Conservation (phyloP, 306 rosid species). For the Prunus salicina region DNA sequence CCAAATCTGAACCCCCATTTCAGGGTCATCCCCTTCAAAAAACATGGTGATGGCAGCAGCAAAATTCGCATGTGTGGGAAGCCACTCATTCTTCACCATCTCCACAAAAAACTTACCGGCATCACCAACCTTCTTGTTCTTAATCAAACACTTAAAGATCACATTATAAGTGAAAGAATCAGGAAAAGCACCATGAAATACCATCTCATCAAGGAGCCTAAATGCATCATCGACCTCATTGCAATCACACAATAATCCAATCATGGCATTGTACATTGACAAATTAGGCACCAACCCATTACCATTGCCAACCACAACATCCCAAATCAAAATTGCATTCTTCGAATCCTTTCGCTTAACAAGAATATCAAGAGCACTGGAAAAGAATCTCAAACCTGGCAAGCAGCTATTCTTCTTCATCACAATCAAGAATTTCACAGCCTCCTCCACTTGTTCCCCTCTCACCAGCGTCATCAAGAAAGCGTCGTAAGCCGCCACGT, state of each 20-base stretch:
- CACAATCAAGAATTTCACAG: conserved; percentile 37
- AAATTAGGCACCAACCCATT: conserved; percentile 47
- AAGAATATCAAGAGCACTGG: conserved; percentile 50
- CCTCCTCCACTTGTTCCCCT: conserved; percentile 37
- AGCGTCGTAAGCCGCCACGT: conserved; percentile 49
- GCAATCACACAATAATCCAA: conserved; percentile 54
- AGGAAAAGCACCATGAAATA: conserved; percentile 56
- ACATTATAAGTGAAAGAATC: conserved; percentile 59
- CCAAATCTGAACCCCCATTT: conserved; percentile 64
- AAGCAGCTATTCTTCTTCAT: conserved; percentile 54
- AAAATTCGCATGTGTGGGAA: conserved; percentile 44
- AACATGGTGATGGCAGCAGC: conserved; percentile 56
- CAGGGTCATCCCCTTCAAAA: conserved; percentile 62
- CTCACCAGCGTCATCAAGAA: conserved; percentile 50
- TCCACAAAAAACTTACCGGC: conserved; percentile 48
- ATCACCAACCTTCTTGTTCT: conserved; percentile 42
- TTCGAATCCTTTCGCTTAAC: conserved; percentile 36
- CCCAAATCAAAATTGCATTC: conserved; percentile 58
- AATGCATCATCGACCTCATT: conserved; percentile 38
- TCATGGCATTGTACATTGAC: conserved; percentile 63
- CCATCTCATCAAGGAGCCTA: conserved; percentile 60
- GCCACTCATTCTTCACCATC: conserved; percentile 72
- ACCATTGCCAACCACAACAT: conserved; percentile 44
- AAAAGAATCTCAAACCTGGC: conserved; percentile 65
- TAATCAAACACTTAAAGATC: conserved; percentile 66